phyloP scores from a whole-genome alignment of 148 eudicot species.

The Pouteria glomerata region DNA sequence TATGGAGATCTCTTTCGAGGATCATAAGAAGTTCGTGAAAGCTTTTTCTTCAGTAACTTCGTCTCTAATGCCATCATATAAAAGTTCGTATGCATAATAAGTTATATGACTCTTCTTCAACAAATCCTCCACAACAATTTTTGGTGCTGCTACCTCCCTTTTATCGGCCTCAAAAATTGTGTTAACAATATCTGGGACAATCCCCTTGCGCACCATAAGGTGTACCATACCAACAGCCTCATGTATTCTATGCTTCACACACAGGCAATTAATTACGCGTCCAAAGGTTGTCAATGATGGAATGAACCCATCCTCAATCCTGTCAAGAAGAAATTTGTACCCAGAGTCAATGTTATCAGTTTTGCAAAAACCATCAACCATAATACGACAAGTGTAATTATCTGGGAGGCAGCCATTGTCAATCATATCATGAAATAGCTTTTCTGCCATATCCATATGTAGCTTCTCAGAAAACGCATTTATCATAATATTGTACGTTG shows the following conservation, averaged over 20 bases:
- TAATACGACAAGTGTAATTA: constrained; percentile 62
- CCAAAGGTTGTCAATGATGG: constrained; percentile 75
- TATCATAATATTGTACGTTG: constrained; percentile 75
- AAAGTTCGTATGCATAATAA: constrained; percentile 76
- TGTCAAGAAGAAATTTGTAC: constrained; percentile 51
- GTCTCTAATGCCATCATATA: constrained; percentile 79
- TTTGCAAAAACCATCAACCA: constrained; percentile 90
- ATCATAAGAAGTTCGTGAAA: constrained; percentile 8
- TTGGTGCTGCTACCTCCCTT: constrained; percentile 88
- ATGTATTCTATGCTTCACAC: constrained; percentile 57
- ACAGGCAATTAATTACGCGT: constrained; percentile 80
- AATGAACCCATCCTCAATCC: constrained; percentile 49
- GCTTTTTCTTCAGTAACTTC: constrained; percentile 48
- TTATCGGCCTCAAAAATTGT: constrained; percentile 69
- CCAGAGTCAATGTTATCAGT: constrained; percentile 59
- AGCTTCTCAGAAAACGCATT: constrained; percentile 64
- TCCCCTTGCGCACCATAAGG: constrained; percentile 68
- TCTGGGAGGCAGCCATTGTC: constrained; percentile 57
- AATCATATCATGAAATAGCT: constrained; percentile 61
- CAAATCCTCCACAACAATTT: constrained; percentile 85
- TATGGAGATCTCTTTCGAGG: background rate
- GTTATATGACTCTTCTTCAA: constrained; percentile 80
- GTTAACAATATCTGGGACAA: constrained; percentile 78
- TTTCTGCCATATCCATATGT: constrained; percentile 55
- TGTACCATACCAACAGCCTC: constrained; percentile 72